A percentile compares a stretch with the other conserved stretches of the same genome.
Evolutionary conservation across 1,284 basidiomycete genomes (phyloP).

Genomic region (Ganoderma meredithae): DNA sequence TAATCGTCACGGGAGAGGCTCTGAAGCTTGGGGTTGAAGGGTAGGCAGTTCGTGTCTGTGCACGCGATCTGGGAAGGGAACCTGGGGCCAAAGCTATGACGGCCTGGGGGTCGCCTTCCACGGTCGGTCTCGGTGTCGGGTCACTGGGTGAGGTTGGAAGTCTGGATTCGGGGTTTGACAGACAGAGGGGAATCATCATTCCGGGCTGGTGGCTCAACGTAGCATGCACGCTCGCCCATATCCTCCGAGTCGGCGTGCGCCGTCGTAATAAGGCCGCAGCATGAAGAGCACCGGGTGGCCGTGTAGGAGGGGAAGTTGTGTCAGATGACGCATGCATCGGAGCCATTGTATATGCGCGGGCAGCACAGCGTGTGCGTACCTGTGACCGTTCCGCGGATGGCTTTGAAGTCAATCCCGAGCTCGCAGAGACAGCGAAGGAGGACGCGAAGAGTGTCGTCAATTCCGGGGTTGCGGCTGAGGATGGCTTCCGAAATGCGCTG

Average conservation of each 20-base stretch:
- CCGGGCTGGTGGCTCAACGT: conserved; percentile 6
- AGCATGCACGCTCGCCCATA: not conserved
- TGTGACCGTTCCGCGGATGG: not conserved
- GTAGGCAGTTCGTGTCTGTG: not conserved
- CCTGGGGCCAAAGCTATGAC: not conserved
- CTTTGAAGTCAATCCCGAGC: conserved; percentile 19
- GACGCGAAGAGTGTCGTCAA: not conserved
- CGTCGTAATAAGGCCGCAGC: conserved; percentile 13
- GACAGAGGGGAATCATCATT: not conserved
- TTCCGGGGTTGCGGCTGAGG: not conserved
- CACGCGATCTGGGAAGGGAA: not conserved
- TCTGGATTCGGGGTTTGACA: not conserved
- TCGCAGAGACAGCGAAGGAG: conserved; percentile 11
- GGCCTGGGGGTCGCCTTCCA: not conserved
- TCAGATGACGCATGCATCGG: conserved; percentile 16
- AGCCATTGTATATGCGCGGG: conserved; percentile 16
- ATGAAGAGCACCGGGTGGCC: conserved; percentile 8
- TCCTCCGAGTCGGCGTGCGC: not conserved
- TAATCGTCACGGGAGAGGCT: not conserved
- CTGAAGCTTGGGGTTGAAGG: not conserved
- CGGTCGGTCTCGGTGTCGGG: not conserved
- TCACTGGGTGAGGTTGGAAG: not conserved
- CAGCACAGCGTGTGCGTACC: conserved; percentile 6
- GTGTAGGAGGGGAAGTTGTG: conserved; percentile 10
- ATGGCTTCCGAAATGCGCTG: not conserved